Percentiles rank a stretch among this genome's conserved stretches.
These are phyloP conservation scores for Byssochlamys sp. DNA, from an alignment of 2,329 filamentous ascomycete species.

Conservation along the genomic window DNA sequence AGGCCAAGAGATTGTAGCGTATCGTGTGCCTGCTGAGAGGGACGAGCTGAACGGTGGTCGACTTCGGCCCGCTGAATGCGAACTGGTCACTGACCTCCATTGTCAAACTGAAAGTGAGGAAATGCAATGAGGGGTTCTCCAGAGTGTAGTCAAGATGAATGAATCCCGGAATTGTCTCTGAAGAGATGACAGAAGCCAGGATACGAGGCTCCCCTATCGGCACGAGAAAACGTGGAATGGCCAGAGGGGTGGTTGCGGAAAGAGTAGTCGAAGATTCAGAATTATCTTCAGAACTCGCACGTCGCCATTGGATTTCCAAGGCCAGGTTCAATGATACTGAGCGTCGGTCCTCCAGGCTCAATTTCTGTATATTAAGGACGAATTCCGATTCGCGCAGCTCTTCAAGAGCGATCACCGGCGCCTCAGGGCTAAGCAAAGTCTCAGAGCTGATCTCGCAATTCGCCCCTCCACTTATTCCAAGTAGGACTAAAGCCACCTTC, in stretches of 20 bases:
- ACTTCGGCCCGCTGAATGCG: conserved; percentile 82
- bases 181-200: conserved; percentile 43
- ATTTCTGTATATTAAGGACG: conserved; percentile 63
- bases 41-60: conserved; percentile 67
- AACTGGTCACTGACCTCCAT: conserved; percentile 93
- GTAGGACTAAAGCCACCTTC: conserved; percentile 54
- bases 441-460: conserved; percentile 41
- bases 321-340: conserved; percentile 64
- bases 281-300: conserved; percentile 33
- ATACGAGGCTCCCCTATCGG: conserved; percentile 80
- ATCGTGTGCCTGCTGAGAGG: conserved; percentile 67
- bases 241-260: conserved; percentile 57
- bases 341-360: conserved; percentile 70
- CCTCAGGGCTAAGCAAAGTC: conserved; percentile 20
- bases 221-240: conserved; percentile 69
- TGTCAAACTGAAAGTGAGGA: conserved; percentile 79
- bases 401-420: conserved; percentile 49
- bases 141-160: conserved; percentile 57
- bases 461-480: conserved; percentile 53
- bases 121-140: conserved; percentile 90
- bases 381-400: conserved; percentile 65
- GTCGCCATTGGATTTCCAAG: conserved; percentile 68
- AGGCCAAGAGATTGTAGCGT: conserved; percentile 65
- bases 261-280: conserved; percentile 17
- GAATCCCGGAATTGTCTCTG: conserved; percentile 22